Percentiles rank a stretch among this genome's conserved stretches.
These are phyloP conservation scores for Sarocladium strictum DNA, from an alignment of 2,329 filamentous ascomycete genomes.

Conservation along the genomic window DNA sequence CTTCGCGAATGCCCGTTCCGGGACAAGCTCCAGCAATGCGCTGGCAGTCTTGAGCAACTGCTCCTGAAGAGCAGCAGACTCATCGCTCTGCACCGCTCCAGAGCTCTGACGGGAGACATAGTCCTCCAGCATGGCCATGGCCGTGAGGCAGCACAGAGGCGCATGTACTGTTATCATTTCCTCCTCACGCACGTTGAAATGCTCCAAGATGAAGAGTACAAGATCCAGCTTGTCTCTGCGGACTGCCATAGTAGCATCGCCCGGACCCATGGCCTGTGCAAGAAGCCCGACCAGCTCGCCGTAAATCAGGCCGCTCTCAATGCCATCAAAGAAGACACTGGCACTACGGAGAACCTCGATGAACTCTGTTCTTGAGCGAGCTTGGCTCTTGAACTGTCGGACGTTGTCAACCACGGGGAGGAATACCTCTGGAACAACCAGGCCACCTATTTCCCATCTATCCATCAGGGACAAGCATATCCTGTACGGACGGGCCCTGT, in stretches of 20 bases:
- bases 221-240: conserved; percentile 62
- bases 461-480: conserved; percentile 97
- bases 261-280: conserved; percentile 49
- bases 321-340: conserved; percentile 93
- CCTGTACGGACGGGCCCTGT: conserved; percentile 78
- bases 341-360: conserved; percentile 87
- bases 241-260: conserved; percentile 35
- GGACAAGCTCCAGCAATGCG: conserved; percentile 57
- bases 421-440: conserved; percentile 84
- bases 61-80: conserved; percentile 24
- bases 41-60: conserved; percentile 43
- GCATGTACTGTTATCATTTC: conserved; percentile 90
- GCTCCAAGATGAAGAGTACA: conserved; percentile 72
- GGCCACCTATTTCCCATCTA: conserved; percentile 90
- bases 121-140: conserved; percentile 61
- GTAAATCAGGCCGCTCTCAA: conserved; percentile 92
- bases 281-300: conserved; percentile 70
- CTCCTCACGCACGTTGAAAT: conserved; percentile 93
- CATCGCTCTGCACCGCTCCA: not conserved
- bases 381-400: conserved; percentile 62
- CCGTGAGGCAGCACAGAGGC: conserved; percentile 54
- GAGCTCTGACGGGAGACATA: not conserved
- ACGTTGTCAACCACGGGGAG: conserved; percentile 79
- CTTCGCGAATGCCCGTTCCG: conserved; percentile 53
- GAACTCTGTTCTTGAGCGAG: conserved; percentile 64